Base-by-base conservation (phyloP, 1,139 yeast genomes). In the Saccharomyces hybrid region DNA sequence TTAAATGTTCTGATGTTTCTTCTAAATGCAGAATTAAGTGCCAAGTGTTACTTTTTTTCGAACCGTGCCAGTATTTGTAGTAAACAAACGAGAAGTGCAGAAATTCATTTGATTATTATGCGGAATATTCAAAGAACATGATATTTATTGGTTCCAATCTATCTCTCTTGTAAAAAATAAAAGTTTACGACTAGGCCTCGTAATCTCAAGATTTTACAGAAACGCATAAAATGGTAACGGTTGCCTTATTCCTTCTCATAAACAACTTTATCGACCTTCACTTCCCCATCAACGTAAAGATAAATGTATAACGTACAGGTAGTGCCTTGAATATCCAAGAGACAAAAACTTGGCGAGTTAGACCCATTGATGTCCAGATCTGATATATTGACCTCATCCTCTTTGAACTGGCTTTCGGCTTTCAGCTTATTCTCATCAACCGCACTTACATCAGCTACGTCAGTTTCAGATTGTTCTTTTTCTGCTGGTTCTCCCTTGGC, bases 191-290 rank as follows among this genome's bases (percentile, higher is more conserved):
- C 28, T 16, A 11, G 16, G 48, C 8, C 12, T 6, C n/a, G 11
- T 14, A 34, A 14, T 34, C 3, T 8, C 9, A 7, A 34, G 42
- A 34, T 4, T 14, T 34, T 19, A 34, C 19, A 34, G 42, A 7
- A 14, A 14, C 19, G 11, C 42, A 34, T 14, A 34, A 34, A 32
- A 12, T 34, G 21, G 19, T 3, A 14, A 34, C 7, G 42, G 3
- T 19, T 34, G 16, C 21, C 21, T 19, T 16, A 34, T 55, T 82
- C 84, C 70, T 88, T 89, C 60, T 84, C 79, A 69, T 86, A 89
- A 52, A 85, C 83, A 55, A 90, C 87, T 72, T 90, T 90, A 69
- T 91, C 98, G 31, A 93, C 97, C 71, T 88, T 88, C 52, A 93
- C 93, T 59, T 89, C 96, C 2, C 85, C 90, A 59, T 83, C 84